Evolutionary conservation across 2,329 filamentous ascomycete genomes (phyloP), one percentile per base, ranked within the genome.

Genomic region (Fusarium concolor): DNA sequence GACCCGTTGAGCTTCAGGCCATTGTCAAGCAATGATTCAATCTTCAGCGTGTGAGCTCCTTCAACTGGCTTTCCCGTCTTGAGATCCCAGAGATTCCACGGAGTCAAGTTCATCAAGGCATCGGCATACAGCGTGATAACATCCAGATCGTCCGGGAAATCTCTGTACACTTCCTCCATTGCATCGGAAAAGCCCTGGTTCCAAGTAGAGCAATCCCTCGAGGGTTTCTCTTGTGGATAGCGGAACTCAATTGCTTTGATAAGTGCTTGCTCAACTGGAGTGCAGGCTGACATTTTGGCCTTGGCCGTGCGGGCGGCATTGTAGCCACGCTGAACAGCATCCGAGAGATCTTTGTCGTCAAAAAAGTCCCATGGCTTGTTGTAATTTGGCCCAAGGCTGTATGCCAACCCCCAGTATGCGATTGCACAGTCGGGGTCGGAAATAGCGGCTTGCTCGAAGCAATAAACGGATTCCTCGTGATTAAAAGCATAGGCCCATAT

Each of bases 311-410:
- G 11, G 2, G 70, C 65, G 2, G 64, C 67, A 2, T 44, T n/a
- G 10, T 42, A 24, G 1, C 90, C 47, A 8, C 47, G 47, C 4
- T 0, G 10, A n/a, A 51, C 47, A 22, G n/a, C 47, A 20, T 29
- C 35, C 5, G 35, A 15, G 10, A 43, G 79, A 67, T 94, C 91
- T 0, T 82, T 77, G 2, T 83, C 78, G 54, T 91, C 90, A 67
- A 94, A 93, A 24, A 87, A 83, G 28, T 87, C 85, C 92, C 92
- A 94, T 0, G 91, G 89, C 73, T 94, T 93, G 79, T 94, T 87
- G 76, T 89, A 89, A 73, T 95, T 94, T 5, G 92, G 92, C 0
- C 92, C 92, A 0, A 92, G 79, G 2, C 89, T 83, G 74, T 91
- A 94, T 0, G 92, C 89, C 6, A 91, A 78, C 0, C 90, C 90